Percentiles rank a stretch among this genome's conserved stretches.
phyloP scores from a whole-genome alignment of 2,329 filamentous ascomycete genomes.

The Xylaria sp. region DNA sequence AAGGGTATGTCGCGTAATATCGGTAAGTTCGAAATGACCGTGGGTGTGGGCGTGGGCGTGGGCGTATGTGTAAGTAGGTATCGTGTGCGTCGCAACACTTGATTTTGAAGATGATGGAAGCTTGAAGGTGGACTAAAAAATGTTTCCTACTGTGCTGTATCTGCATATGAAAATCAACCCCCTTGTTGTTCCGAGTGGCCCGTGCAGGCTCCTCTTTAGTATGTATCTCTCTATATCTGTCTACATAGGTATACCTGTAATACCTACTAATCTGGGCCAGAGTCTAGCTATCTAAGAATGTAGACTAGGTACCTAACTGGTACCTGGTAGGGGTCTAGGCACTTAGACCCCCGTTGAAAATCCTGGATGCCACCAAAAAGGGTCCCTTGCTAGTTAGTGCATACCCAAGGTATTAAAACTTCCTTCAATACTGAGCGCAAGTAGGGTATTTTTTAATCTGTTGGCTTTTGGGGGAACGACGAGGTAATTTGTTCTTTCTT shows the following conservation, averaged over 20 bases:
- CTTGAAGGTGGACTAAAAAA: slow-evolving; percentile 34
- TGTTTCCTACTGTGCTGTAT: slow-evolving; percentile 33
- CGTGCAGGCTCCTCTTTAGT: slow-evolving; percentile 20
- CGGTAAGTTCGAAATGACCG: neutral
- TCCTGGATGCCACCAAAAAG: slow-evolving; percentile 21
- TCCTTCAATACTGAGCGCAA: neutral
- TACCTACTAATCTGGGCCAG: too few relatives aligned
- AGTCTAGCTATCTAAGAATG: too few relatives aligned
- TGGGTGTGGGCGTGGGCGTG: slow-evolving; percentile 14
- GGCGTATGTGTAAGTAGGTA: too few relatives aligned
- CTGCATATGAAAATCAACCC: slow-evolving; percentile 12
- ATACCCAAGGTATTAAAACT: slow-evolving; percentile 7
- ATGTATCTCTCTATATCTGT: neutral
- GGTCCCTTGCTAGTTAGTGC: slow-evolving; percentile 1
- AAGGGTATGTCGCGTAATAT: slow-evolving; percentile 1
- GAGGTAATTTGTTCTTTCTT: neutral
- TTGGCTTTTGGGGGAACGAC: neutral
- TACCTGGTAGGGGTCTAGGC: too few relatives aligned
- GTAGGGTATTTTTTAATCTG: neutral
- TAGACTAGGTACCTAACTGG: neutral
- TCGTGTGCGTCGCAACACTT: slow-evolving; percentile 31
- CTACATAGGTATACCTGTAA: neutral
- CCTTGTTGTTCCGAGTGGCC: slow-evolving; percentile 23
- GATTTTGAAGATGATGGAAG: slow-evolving; percentile 29
- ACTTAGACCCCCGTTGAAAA: slow-evolving; percentile 26